phyloP scores from a whole-genome alignment of 305 asterid genomes.

The Fraxinus angustifolia region DNA sequence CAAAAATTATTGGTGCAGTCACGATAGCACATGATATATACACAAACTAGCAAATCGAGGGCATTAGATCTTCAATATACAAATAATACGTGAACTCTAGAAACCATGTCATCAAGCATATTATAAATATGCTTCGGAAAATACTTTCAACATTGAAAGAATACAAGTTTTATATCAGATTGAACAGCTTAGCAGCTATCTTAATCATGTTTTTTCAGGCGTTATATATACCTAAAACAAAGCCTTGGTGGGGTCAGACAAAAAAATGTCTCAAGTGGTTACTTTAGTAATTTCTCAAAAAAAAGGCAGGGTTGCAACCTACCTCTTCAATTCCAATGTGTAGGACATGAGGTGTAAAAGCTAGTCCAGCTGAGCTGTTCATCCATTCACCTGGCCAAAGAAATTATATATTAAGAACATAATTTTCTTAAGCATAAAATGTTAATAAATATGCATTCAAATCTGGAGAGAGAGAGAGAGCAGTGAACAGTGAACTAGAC shows the following conservation, averaged over 20 bases:
- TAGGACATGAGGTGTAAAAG: constrained; percentile 70
- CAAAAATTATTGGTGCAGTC: not conserved
- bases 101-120: not conserved
- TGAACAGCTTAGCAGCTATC: not conserved
- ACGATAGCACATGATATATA: not conserved
- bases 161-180: not conserved
- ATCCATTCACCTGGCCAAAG: constrained; percentile 66
- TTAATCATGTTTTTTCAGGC: not conserved
- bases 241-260: not conserved
- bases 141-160: not conserved
- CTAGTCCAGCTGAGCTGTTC: constrained; percentile 73
- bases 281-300: not conserved
- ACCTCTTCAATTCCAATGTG: constrained; percentile 44
- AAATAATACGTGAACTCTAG: not conserved
- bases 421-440: not conserved
- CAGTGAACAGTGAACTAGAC: not conserved
- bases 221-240: not conserved
- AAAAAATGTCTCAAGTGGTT: not conserved
- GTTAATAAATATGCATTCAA: not conserved
- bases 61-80: not conserved
- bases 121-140: not conserved
- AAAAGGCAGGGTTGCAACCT: not conserved
- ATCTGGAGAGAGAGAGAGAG: not conserved
- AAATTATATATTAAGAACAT: not conserved
- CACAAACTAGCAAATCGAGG: not conserved